Evolutionary conservation across 306 rosid species (phyloP), one percentile per base, ranked within the genome.

Genomic region (Fragaria vesca): DNA sequence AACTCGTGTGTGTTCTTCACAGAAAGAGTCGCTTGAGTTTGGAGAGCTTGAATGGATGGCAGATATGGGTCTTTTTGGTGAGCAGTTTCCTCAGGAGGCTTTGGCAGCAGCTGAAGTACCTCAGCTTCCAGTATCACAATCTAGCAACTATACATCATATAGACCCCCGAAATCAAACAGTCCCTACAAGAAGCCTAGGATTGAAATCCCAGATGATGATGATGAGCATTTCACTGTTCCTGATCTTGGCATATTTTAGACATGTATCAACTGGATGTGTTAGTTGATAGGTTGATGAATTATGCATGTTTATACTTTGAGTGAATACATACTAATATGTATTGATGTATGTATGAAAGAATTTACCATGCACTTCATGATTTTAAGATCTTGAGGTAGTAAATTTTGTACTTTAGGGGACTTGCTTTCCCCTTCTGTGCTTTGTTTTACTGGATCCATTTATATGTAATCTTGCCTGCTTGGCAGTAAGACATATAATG

Each of bases 101-200:
- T 72, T 90, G 77, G 95, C 97, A 8, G 91, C 96, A 1, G 98
- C 98, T 6, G 98, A 95, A 88, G 99, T 95, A 78, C 99, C 99
- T 55, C 96, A 91, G 84, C 93, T 95, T 84, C 86, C 90, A 3
- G 78, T 73, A 32, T 69, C 87, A 12, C 96, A 88, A 46, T 32
- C 92, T 2, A 83, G 82, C 86, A 82, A 72, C 63, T 72, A 78
- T 50, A 13, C 75, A 60, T 75, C 93, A 38, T 82, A 79, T 77
- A 90, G 85, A 85, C 82, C 86, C 52, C 34, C 88, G 1, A 95
- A 91, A 82, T 87, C 88, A 26, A 78, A 42, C 51, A 74, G 55
- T 75, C 82, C 94, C 9, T 76, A 75, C 85, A 95, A 95, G 83
- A 95, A 88, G 90, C 97, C 97, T 13, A 85, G 98, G 76, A 79